Conservation (phyloP, 768 basidiomycete species). For the Auriscalpium microsporum region DNA sequence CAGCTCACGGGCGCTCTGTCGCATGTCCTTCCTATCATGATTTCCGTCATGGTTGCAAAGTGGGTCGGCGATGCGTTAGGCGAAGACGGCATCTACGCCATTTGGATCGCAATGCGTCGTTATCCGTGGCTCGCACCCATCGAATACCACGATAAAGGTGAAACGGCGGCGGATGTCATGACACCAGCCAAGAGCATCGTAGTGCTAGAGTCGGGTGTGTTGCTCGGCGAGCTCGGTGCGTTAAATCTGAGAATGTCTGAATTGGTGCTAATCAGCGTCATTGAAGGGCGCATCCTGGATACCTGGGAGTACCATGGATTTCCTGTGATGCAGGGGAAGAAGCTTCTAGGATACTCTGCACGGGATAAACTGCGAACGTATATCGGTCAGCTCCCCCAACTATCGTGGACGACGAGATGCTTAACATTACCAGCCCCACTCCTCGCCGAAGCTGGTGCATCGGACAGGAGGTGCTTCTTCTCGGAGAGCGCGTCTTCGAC, state of each 20-base stretch:
- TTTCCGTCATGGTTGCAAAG: conserved; percentile 68
- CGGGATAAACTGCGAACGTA: conserved; percentile 40
- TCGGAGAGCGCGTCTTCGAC: not conserved
- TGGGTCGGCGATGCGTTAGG: conserved; percentile 70
- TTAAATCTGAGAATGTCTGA: not conserved
- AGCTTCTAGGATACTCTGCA: conserved; percentile 54
- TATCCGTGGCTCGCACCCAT: conserved; percentile 65
- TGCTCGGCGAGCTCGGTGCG: conserved; percentile 42
- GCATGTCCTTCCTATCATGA: conserved; percentile 78
- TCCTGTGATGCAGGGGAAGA: conserved; percentile 46
- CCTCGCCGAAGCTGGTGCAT: conserved; percentile 14
- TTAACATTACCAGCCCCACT: conserved; percentile 16
- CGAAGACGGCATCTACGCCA: conserved; percentile 60
- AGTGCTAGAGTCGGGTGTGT: conserved; percentile 29
- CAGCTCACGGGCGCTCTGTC: conserved; percentile 73
- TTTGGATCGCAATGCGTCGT: conserved; percentile 62
- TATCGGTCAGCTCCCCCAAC: conserved; percentile 20
- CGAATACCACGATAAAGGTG: conserved; percentile 57
- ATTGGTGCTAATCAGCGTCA: conserved; percentile 26
- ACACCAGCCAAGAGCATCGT: conserved; percentile 41
- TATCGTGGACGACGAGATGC: not conserved
- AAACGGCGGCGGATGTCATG: conserved; percentile 56
- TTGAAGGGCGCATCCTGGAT: conserved; percentile 17
- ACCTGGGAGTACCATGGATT: conserved; percentile 50
- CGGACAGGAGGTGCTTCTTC: conserved; percentile 18